phyloP scores from a whole-genome alignment of 768 basidiomycete species.

The Artomyces pyxidatus region DNA sequence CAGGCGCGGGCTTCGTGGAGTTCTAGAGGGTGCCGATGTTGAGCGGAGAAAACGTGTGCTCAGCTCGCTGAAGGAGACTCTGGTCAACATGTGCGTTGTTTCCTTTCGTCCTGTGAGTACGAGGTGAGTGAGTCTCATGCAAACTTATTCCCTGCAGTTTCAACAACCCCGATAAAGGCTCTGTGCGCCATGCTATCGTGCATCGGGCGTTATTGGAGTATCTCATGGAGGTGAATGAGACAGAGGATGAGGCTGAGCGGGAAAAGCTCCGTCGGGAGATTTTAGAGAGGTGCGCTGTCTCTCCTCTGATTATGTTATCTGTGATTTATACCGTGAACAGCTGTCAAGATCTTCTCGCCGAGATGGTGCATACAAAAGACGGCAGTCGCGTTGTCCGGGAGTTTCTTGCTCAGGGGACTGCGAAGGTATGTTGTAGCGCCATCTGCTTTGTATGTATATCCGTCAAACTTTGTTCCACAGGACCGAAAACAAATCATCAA shows the following conservation, averaged over 20 bases:
- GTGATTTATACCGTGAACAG: constrained; percentile 27
- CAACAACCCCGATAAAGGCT: constrained; percentile 87
- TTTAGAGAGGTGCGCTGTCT: constrained; percentile 59
- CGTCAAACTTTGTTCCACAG: constrained; percentile 24
- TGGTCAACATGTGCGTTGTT: constrained; percentile 59
- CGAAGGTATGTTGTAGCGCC: constrained; percentile 49
- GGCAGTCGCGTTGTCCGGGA: constrained; percentile 82
- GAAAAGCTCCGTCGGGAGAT: constrained; percentile 75
- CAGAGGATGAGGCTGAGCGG: constrained; percentile 54
- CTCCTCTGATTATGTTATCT: not conserved
- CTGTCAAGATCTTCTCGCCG: constrained; percentile 78
- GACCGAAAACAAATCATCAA: constrained; percentile 91
- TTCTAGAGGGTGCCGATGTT: constrained; percentile 54
- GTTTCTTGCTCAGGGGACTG: constrained; percentile 73
- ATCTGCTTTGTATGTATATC: not conserved
- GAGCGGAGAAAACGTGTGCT: constrained; percentile 65
- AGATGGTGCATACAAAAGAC: constrained; percentile 92
- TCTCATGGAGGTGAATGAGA: constrained; percentile 47
- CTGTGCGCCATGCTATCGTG: constrained; percentile 79
- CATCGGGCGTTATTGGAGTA: constrained; percentile 88
- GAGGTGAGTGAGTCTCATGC: not conserved
- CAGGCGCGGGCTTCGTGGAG: constrained; percentile 58
- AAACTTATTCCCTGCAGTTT: too few species aligned
- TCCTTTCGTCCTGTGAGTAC: not conserved
- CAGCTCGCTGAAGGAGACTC: constrained; percentile 59